phyloP scores from a whole-genome alignment of 768 basidiomycete species.

The Lactarius sanguifluus region DNA sequence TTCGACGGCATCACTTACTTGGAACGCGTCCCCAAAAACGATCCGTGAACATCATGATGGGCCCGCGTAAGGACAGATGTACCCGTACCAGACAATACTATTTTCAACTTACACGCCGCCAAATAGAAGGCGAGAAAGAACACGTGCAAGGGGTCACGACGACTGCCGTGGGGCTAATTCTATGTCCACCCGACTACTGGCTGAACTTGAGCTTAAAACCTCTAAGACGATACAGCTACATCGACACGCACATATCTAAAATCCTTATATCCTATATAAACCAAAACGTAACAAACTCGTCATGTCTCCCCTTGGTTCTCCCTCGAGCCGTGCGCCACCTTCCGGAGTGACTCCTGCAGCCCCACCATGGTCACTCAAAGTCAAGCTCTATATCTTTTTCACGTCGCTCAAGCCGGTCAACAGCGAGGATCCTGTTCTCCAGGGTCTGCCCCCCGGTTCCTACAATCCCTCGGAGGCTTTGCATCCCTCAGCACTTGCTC shows the following conservation, averaged over 20 bases:
- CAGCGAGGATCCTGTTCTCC: slow-evolving; percentile 16
- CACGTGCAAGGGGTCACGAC: too few species aligned
- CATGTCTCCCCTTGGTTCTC: not conserved
- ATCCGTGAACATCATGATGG: too few species aligned
- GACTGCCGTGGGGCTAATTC: too few species aligned
- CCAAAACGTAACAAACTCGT: not conserved
- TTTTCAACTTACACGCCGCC: too few species aligned
- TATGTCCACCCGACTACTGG: too few species aligned
- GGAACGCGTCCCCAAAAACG: too few species aligned
- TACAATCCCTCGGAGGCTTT: slow-evolving; percentile 20
- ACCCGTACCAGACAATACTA: too few species aligned
- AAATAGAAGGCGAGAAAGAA: too few species aligned
- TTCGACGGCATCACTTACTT: too few species aligned
- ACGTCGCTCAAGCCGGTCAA: slow-evolving; percentile 9
- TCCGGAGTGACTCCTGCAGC: not conserved
- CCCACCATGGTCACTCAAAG: slow-evolving; percentile 19
- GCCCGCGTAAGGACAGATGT: too few species aligned
- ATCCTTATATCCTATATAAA: not conserved
- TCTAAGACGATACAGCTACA: not conserved
- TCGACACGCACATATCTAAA: too few species aligned
- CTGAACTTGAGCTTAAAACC: not conserved
- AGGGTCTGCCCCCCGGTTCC: slow-evolving; percentile 24
- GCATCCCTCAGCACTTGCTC: slow-evolving; percentile 24
- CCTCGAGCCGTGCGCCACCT: not conserved
- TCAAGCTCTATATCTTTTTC: slow-evolving; percentile 17